Evolutionary conservation across 176 grass and related monocot species (phyloP).

Genomic region (Avena atlantica): DNA sequence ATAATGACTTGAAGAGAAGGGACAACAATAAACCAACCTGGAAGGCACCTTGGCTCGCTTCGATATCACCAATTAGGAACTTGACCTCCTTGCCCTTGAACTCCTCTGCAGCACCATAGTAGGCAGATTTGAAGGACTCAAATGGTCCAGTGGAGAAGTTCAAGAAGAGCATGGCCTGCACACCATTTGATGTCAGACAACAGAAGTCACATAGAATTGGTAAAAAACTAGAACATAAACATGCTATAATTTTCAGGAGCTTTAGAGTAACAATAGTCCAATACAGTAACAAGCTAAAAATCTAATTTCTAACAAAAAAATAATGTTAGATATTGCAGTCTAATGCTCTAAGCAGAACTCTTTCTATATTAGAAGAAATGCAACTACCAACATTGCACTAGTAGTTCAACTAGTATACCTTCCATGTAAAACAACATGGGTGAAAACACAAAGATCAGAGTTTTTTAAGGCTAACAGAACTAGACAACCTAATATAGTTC

Average conservation of each 20-base stretch:
- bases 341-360: neutral
- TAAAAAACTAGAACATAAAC: neutral
- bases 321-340: neutral
- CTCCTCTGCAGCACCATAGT: conserved; percentile 59
- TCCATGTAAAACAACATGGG: neutral
- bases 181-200: conserved; percentile 38
- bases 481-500: neutral
- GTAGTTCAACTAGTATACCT: neutral
- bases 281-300: neutral
- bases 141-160: conserved; percentile 74
- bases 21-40: conserved; percentile 61
- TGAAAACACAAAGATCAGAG: neutral
- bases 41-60: conserved; percentile 79
- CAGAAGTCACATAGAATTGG: neutral
- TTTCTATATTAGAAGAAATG: neutral
- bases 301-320: neutral
- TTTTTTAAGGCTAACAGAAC: neutral
- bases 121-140: conserved; percentile 72
- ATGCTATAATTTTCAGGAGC: neutral
- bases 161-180: conserved; percentile 84
- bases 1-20: neutral
- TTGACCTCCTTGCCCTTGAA: conserved; percentile 78
- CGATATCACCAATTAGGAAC: conserved; percentile 92
- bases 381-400: neutral
- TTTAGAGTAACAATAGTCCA: neutral